phyloP scores from a whole-genome alignment of 192 early-diverging fungal species.

The Backusella tarrabulga region DNA sequence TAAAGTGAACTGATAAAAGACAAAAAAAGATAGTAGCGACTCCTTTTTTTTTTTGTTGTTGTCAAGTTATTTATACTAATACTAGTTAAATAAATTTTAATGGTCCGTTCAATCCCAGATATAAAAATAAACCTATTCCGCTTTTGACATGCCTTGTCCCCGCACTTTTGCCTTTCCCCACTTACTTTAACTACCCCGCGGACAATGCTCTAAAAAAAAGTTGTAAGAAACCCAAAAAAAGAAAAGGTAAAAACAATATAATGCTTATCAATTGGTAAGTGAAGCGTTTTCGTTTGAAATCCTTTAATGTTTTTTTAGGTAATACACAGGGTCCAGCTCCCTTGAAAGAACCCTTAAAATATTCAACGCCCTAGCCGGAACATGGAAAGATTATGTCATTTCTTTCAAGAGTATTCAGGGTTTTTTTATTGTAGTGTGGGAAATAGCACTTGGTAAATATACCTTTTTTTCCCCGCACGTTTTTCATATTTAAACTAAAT shows the following conservation, averaged over 20 bases:
- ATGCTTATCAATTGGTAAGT: neutral
- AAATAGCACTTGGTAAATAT: neutral
- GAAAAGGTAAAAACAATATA: too few species aligned
- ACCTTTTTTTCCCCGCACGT: neutral
- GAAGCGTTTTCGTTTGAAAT: neutral
- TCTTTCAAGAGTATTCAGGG: neutral
- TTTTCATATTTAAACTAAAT: neutral
- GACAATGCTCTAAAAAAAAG: neutral
- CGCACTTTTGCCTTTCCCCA: neutral
- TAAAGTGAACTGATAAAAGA: neutral
- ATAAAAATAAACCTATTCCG: neutral
- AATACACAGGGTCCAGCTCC: constrained; percentile 1
- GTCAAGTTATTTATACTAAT: neutral
- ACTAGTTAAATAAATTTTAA: neutral
- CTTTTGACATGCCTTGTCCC: neutral
- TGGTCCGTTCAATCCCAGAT: neutral
- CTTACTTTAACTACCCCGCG: neutral
- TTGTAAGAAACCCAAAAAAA: neutral
- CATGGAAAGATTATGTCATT: neutral
- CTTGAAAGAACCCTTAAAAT: constrained; percentile 1
- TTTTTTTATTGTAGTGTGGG: neutral
- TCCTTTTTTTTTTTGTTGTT: too few species aligned
- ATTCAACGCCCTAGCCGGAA: neutral
- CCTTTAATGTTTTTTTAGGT: neutral
- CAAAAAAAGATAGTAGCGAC: neutral